Evolutionary conservation across 805 yeast genomes (phyloP), one percentile per base, ranked within the genome.

Genomic region (Schwanniomyces occidentalis): DNA sequence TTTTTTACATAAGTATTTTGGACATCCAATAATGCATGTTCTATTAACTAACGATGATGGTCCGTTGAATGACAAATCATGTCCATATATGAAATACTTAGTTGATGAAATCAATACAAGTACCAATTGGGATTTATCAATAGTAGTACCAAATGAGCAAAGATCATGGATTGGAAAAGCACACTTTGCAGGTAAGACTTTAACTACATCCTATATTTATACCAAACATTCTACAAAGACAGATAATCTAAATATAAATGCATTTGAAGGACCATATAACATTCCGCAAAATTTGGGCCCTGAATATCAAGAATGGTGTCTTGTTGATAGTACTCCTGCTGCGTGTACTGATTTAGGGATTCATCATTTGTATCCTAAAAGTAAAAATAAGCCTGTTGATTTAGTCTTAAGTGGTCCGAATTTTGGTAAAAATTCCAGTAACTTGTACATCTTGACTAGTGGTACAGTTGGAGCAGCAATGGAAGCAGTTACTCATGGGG

Each of bases 91-190:
- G 37, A 84, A 85, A 51, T 83, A 78, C 47, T 71, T 93, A 23
- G 89, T 87, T 5, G 83, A 83, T 42, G 85, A 86, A 30, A 69
- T 90, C 29, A 54, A 56, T 28, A 55, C 68, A 26, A 48, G 66
- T 34, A 86, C 96, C 5, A 79, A 86, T 54, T 91, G 98, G 98
- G 77, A 84, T 17, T 61, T 90, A 20, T 79, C 89, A 16, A 80
- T 90, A 14, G 89, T 83, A 17, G 82, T 93, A 3, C 99, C 99
- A 8, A 75, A 80, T 34, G 95, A 87, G 38, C 82, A 77, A 49
- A 69, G 93, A 48, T 90, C 97, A 9, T 93, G 99, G 99, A 91
- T 89, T 38, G 96, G 96, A 23, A 93, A 93, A 58, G 98, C 99
- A 5, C 97, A 90, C 65, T 80, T 93, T 51, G 95, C 95, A 0